A percentile compares a stretch with the other conserved stretches of the same genome.
These are phyloP conservation scores for Bathelium albidoporum DNA, from an alignment of 495 filamentous ascomycete species.

Conservation along the genomic window DNA sequence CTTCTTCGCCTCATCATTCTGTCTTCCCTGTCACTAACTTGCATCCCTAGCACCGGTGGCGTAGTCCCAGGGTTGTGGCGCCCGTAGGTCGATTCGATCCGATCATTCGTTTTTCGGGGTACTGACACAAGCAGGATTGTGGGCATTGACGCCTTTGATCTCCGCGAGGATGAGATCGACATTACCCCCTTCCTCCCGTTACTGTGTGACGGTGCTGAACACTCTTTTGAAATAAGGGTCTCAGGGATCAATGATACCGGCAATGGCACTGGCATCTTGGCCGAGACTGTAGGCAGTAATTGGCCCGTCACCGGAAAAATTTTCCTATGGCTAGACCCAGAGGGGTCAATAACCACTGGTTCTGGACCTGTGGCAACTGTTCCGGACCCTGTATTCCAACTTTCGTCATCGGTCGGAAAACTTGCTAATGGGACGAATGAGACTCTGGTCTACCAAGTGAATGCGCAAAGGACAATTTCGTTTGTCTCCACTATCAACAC, in stretches of 20 bases:
- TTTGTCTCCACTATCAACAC: constrained; percentile 43
- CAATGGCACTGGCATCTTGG: constrained; percentile 40
- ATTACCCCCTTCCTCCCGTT: constrained; percentile 67
- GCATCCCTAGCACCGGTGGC: constrained; percentile 50
- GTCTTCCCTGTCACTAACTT: not conserved
- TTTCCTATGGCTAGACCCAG: constrained; percentile 57
- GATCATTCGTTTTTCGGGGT: not conserved
- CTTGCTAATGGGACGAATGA: constrained; percentile 46
- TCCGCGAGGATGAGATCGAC: constrained; percentile 74
- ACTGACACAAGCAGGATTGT: constrained; percentile 40
- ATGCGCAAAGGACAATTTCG: constrained; percentile 46
- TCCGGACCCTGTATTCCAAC: constrained; percentile 34
- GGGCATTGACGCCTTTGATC: constrained; percentile 74
- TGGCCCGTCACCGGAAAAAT: constrained; percentile 82
- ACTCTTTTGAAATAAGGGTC: constrained; percentile 63
- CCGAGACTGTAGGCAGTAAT: constrained; percentile 51
- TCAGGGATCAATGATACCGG: constrained; percentile 50
- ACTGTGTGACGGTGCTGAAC: constrained; percentile 51
- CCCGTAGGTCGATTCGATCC: constrained; percentile 31
- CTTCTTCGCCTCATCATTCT: not conserved
- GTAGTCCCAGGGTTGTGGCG: constrained; percentile 73
- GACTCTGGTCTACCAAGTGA: constrained; percentile 50
- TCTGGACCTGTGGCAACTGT: constrained; percentile 25
- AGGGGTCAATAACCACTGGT: constrained; percentile 43
- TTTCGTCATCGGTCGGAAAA: constrained; percentile 30